phyloP scores from a whole-genome alignment of 192 early-diverging fungal genomes.

The Backusella luteola region DNA sequence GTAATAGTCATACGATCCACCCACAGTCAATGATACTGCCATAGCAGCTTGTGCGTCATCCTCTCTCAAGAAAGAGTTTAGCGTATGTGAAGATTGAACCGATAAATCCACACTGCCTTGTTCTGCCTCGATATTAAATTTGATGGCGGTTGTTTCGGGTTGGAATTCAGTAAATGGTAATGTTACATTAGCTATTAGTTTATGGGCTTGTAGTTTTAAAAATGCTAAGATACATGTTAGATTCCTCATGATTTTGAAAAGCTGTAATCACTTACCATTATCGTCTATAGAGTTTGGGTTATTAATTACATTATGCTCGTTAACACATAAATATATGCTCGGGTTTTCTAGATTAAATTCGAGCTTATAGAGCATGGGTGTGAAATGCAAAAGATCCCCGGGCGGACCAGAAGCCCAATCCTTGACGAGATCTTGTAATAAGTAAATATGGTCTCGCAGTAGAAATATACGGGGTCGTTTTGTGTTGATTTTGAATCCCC shows the following conservation, averaged over 20 bases:
- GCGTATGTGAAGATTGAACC: constrained; percentile 60
- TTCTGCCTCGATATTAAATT: constrained; percentile 54
- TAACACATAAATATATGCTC: constrained; percentile 62
- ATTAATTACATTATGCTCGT: constrained; percentile 78
- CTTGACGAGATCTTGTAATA: constrained; percentile 69
- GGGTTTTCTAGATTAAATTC: constrained; percentile 47
- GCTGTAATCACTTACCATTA: constrained; percentile 53
- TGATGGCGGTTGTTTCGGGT: constrained; percentile 50
- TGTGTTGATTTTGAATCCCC: constrained; percentile 58
- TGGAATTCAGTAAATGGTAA: constrained; percentile 60
- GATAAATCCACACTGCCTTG: constrained; percentile 48
- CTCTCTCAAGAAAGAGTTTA: constrained; percentile 58
- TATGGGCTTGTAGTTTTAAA: constrained; percentile 30
- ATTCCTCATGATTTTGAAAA: too few species aligned
- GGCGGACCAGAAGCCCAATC: constrained; percentile 63
- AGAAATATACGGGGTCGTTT: constrained; percentile 53
- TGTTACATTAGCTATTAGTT: constrained; percentile 38
- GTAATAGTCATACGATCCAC: constrained; percentile 56
- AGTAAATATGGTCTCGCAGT: constrained; percentile 70
- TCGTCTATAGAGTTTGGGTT: constrained; percentile 67
- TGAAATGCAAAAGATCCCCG: constrained; percentile 58
- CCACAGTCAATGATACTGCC: constrained; percentile 38
- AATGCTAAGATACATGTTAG: constrained; percentile 5
- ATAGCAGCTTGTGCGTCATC: constrained; percentile 49
- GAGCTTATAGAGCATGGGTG: constrained; percentile 66